Percentiles rank a stretch among this genome's conserved stretches.
Conservation (phyloP, 2,329 filamentous ascomycete species). For the Alternaria triticina region DNA sequence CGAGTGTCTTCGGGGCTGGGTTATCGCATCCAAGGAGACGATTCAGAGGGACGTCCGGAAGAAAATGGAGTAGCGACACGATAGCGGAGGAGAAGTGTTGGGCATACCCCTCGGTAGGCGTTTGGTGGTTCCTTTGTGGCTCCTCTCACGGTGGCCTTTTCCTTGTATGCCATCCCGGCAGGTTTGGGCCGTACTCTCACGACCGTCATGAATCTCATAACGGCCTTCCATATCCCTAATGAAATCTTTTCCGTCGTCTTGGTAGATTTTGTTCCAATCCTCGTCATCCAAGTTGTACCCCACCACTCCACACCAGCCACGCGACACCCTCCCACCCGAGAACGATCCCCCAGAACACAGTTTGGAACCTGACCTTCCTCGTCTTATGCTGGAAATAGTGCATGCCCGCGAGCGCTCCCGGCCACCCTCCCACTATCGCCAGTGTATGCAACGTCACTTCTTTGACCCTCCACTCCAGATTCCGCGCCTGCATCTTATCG, state of each 20-base stretch:
- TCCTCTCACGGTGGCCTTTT: not conserved
- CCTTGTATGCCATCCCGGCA: not conserved
- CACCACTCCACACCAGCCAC: constrained; percentile 29
- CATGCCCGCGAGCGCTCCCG: constrained; percentile 41
- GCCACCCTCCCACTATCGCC: constrained; percentile 42
- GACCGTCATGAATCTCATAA: constrained; percentile 1
- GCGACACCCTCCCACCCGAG: constrained; percentile 35
- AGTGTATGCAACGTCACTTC: constrained; percentile 40
- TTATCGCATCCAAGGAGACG: constrained; percentile 14
- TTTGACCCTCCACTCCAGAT: constrained; percentile 40
- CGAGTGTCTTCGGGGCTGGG: constrained; percentile 28
- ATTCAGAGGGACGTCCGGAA: constrained; percentile 9
- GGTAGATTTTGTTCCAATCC: not conserved
- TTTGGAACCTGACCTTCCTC: constrained; percentile 35
- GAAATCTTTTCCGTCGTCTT: not conserved
- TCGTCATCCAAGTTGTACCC: constrained; percentile 4
- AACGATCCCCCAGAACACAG: constrained; percentile 42
- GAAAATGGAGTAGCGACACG: constrained; percentile 13
- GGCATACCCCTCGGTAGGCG: not conserved
- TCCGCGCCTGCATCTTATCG: constrained; percentile 45
- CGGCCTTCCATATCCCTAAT: not conserved
- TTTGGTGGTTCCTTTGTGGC: not conserved
- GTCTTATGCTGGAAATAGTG: constrained; percentile 49
- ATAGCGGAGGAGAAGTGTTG: not conserved
- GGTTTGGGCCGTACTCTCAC: not conserved